A percentile compares a stretch with the other conserved stretches of the same genome.
Evolutionary conservation across 164 flowering plant species (phyloP).

Genomic region (Stephania japonica): DNA sequence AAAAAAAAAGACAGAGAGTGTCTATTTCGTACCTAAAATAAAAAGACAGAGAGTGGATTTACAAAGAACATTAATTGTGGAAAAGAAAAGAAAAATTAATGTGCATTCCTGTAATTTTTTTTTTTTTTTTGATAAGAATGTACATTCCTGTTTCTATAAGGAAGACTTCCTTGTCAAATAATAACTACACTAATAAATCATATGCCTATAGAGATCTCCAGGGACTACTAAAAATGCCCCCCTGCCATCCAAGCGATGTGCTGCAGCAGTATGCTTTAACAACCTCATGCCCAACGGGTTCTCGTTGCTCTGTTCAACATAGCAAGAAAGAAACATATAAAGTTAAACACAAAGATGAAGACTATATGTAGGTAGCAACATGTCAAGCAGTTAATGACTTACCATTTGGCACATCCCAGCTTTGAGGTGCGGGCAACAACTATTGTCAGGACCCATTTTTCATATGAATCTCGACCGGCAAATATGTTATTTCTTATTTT

Average conservation of each 20-base stretch:
- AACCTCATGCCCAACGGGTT: conserved; percentile 73
- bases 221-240: too few relatives aligned
- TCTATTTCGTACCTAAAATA: too few relatives aligned
- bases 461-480: too few relatives aligned
- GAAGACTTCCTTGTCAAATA: conserved; percentile 22
- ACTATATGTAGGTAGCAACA: not conserved
- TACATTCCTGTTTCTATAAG: conserved; percentile 8
- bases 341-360: not conserved
- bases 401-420: conserved; percentile 72
- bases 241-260: conserved; percentile 34
- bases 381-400: not conserved
- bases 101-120: too few relatives aligned
- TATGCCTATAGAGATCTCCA: not conserved
- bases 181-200: conserved; percentile 15
- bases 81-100: conserved; percentile 11
- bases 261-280: conserved; percentile 66
- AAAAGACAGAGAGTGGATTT: conserved; percentile 15
- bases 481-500: too few relatives aligned
- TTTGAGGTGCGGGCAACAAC: conserved; percentile 80
- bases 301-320: conserved; percentile 59
- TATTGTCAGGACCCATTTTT: too few relatives aligned
- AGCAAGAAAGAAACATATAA: not conserved
- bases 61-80: conserved; percentile 15
- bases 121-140: too few relatives aligned
- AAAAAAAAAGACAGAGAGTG: too few relatives aligned